Base-by-base conservation (phyloP, 179 eudicot genomes). In the Nepenthes alata region DNA sequence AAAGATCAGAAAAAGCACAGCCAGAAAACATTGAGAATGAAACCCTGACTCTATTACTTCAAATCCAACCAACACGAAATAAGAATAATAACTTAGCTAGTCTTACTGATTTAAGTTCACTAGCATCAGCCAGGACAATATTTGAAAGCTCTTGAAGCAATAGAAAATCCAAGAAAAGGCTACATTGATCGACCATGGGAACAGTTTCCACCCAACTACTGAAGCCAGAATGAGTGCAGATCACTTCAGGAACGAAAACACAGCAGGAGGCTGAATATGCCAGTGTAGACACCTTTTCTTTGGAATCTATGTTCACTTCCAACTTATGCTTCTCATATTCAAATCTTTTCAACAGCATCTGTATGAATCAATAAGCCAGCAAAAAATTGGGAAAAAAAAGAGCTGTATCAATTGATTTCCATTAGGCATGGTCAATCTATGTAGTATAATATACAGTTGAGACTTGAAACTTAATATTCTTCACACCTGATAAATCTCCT, bases 401-500 rank as follows among this genome's bases (percentile, higher is more conserved):
- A 25, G 25, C 25, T 25, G 25, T 25, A 25, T 25, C 25, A 25
- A 45, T 37, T 38, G 58, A 66, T 52, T 13, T 36, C 47, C 13
- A 44, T 64, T 58, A 56, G 38, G 57, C 12, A 62, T 37, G 11
- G 13, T 56, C 7, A 14, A 34, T 4, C 25, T 1, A 11, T 2
- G 14, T 41, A 4, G 5, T 41, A 41, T 7, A 4, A 41, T 41
- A 4, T 41, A 41, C 45, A 7, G 13, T 35, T 15, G 25, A 25
- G 25, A 25, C 25, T 25, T 25, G 25, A 25, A 1, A n/a, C 4
- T 48, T 56, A n/a, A 1, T 34, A 54, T 39, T 53, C 39, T 16
- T 58, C 49, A 61, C 58, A 88, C 97, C 97, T 81, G 81, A 77
- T 89, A 69, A 77, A 93, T 85, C 69, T 89, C 91, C 59, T 85